Conservation (phyloP, 2,329 filamentous ascomycete genomes). For the Geosmithia flava region DNA sequence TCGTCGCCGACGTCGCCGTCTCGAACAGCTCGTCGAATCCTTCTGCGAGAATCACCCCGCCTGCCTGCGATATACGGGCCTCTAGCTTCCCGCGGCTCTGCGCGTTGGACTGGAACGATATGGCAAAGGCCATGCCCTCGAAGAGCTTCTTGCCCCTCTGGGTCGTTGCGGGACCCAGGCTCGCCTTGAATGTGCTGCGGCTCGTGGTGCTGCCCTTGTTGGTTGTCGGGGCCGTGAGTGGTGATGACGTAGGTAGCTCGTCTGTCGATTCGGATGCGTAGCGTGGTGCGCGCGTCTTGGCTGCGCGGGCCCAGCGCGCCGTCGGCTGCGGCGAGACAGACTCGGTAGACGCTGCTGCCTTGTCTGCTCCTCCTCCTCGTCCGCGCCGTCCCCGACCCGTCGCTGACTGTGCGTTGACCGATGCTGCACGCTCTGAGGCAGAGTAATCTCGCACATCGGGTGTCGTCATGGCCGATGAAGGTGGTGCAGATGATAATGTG, state of each 20-base stretch:
- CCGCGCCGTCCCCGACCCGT: neutral
- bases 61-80: constrained; percentile 53
- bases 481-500: neutral
- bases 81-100: constrained; percentile 35
- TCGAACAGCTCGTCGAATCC: constrained; percentile 75
- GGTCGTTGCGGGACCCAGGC: constrained; percentile 8
- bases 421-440: neutral
- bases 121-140: constrained; percentile 72
- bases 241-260: constrained; percentile 27
- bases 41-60: constrained; percentile 57
- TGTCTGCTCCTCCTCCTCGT: too few relatives aligned
- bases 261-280: constrained; percentile 33
- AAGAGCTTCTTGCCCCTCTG: constrained; percentile 39
- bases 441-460: neutral
- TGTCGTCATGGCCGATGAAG: neutral
- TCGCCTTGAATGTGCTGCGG: constrained; percentile 13
- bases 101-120: constrained; percentile 51
- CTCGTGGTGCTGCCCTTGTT: constrained; percentile 13
- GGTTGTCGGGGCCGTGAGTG: neutral
- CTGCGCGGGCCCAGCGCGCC: neutral
- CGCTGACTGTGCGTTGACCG: neutral
- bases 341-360: constrained; percentile 8
- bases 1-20: constrained; percentile 12
- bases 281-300: constrained; percentile 6
- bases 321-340: constrained; percentile 9